A percentile compares a stretch with the other conserved stretches of the same genome.
Conservation (phyloP, 1,284 basidiomycete genomes). For the Melampsora medusae region DNA sequence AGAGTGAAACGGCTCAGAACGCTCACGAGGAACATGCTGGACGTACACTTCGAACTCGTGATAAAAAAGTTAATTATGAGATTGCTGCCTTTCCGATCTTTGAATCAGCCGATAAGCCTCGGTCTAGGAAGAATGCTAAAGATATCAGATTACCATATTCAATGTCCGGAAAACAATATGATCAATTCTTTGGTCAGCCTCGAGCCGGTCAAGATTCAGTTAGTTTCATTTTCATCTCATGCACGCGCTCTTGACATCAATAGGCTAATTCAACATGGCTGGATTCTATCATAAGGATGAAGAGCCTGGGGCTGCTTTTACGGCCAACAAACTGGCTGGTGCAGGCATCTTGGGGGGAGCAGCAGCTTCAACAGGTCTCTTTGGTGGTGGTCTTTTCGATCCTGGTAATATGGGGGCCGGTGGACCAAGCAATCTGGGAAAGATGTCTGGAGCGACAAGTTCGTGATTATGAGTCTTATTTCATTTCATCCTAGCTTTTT, state of each 20-base stretch:
- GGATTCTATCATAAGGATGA: constrained; percentile 39
- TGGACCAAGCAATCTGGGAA: constrained; percentile 69
- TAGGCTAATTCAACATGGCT: constrained; percentile 60
- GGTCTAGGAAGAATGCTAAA: constrained; percentile 50
- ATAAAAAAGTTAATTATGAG: constrained; percentile 53
- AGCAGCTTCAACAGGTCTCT: constrained; percentile 19
- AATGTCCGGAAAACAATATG: constrained; percentile 69
- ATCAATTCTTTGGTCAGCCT: constrained; percentile 69
- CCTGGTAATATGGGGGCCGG: constrained; percentile 44
- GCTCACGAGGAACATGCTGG: constrained; percentile 38
- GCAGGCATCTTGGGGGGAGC: constrained; percentile 41
- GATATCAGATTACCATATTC: constrained; percentile 68
- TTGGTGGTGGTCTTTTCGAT: constrained; percentile 31
- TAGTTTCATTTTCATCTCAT: constrained; percentile 49
- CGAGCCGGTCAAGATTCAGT: constrained; percentile 67
- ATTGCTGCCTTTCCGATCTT: constrained; percentile 51
- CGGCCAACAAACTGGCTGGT: constrained; percentile 9
- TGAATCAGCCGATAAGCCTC: constrained; percentile 51
- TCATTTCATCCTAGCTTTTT: constrained; percentile 4
- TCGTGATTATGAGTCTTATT: constrained; percentile 48
- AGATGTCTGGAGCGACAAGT: constrained; percentile 70
- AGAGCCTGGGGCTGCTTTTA: constrained; percentile 33
- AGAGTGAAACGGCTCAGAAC: constrained; percentile 8
- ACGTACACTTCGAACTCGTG: constrained; percentile 31
- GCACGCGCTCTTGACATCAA: constrained; percentile 55